Base-by-base conservation (phyloP, 2,329 filamentous ascomycete species). In the Fusarium equiseti region DNA sequence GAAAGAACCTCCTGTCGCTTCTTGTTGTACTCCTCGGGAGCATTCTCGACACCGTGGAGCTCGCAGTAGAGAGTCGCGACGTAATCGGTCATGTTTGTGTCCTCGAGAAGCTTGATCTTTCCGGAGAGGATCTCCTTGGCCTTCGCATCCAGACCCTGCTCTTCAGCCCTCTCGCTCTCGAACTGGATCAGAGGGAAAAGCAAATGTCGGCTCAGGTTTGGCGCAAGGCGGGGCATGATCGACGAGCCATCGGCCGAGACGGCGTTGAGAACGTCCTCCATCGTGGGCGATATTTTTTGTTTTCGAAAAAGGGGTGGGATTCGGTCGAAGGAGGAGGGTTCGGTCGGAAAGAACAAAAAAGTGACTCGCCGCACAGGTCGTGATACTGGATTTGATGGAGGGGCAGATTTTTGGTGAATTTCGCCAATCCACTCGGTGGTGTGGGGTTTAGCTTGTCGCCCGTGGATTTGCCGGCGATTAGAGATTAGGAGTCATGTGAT, bases 21-120 rank as follows among this genome's bases (percentile, higher is more conserved):
- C 81, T 92, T 90, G 76, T 90, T 89, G 82, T 95, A 98, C 82
- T 98, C 94, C 70, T 91, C 88, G 53, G 96, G 95, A 58, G 92
- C 85, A 68, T 93, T 88, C 66, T 92, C 87, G 71, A 94, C 89
- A 76, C 91, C 88, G 85, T 98, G 90, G 73, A 99, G 89, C 78
- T 98, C 92, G 80, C 92, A 92, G 87, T 97, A 94, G 74, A 99
- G 86, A 78, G 91, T 92, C 78, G 95, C 95, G 58, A 98, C 93
- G 81, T 97, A 99, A 83, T 99, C 96, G 77, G 92, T 96, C 96
- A 99, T 99, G 87, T 98, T 98, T 78, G 96, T 98, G 81, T 94
- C 91, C 85, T 97, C 95, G 75, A 99, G 90, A 63, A 99, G 90
- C 83, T 95, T 91, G 82, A 95, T 97, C 83, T 97, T 97, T 76